phyloP scores from a whole-genome alignment of 768 basidiomycete species.

The Kwoniella europaea region DNA sequence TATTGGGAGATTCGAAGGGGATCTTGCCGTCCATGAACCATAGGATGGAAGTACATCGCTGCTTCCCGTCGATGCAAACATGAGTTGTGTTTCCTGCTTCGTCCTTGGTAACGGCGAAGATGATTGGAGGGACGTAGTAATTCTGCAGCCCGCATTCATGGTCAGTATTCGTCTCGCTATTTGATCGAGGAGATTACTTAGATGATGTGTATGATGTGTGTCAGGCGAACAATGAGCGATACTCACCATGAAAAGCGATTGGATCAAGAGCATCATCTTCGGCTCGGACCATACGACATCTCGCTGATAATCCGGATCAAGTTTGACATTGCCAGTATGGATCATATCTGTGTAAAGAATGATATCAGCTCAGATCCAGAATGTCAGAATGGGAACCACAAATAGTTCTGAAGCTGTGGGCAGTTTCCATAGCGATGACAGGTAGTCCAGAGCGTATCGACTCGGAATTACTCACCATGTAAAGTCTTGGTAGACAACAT shows the following conservation, averaged over 20 bases:
- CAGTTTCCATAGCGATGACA: no score
- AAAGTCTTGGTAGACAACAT: slow-evolving; percentile 29
- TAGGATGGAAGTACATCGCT: slow-evolving; percentile 44
- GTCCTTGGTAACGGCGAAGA: slow-evolving; percentile 33
- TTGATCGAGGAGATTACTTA: background rate
- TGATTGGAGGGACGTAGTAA: slow-evolving; percentile 49
- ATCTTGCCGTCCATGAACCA: slow-evolving; percentile 48
- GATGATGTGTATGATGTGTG: background rate
- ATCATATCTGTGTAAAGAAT: slow-evolving; percentile 31
- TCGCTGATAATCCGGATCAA: slow-evolving; percentile 46
- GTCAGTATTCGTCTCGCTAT: no score
- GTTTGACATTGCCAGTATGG: slow-evolving; percentile 37
- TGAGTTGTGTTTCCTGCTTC: slow-evolving; percentile 21
- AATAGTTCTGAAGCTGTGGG: no score
- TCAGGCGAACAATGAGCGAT: background rate
- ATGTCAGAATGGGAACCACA: no score
- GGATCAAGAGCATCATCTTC: slow-evolving; percentile 48
- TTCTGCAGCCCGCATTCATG: slow-evolving; percentile 23
- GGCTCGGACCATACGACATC: slow-evolving; percentile 49
- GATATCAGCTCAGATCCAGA: background rate
- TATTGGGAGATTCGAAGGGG: slow-evolving; percentile 38
- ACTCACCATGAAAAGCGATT: slow-evolving; percentile 49
- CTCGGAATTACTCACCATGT: slow-evolving; percentile 34
- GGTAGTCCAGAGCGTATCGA: no score
- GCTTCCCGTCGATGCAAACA: slow-evolving; percentile 53